A percentile compares a stretch with the other conserved stretches of the same genome.
Conservation (phyloP, 768 basidiomycete genomes). For the Suillus subalutaceus region DNA sequence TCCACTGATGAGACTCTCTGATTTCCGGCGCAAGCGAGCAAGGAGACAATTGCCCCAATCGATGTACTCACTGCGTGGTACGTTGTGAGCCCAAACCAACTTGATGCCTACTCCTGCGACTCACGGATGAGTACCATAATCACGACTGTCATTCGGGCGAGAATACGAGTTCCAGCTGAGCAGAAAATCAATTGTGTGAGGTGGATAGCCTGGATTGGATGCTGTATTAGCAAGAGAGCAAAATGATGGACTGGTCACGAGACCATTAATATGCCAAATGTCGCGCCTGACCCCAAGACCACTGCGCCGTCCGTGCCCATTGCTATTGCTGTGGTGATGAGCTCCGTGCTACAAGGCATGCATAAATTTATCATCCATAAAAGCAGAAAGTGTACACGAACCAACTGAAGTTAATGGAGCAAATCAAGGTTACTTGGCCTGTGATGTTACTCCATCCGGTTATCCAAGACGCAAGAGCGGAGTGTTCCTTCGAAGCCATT, state of each 20-base stretch:
- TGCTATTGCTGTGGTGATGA: constrained; percentile 23
- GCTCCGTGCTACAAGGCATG: constrained; percentile 18
- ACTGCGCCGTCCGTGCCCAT: constrained; percentile 27
- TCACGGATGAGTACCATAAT: constrained; percentile 21
- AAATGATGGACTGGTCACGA: not conserved
- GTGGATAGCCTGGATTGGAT: constrained; percentile 15
- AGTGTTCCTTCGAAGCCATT: constrained; percentile 27
- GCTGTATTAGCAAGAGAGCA: not conserved
- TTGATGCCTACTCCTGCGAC: constrained; percentile 1
- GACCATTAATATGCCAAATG: constrained; percentile 24
- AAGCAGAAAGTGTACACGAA: not conserved
- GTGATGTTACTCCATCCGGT: constrained; percentile 34
- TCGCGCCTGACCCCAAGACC: constrained; percentile 22
- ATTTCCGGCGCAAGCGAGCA: constrained; percentile 22
- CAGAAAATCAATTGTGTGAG: constrained; percentile 23
- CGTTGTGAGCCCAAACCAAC: not conserved
- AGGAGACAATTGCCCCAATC: constrained; percentile 18
- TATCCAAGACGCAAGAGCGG: constrained; percentile 31
- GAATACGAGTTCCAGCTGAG: constrained; percentile 23
- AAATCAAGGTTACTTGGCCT: constrained; percentile 29
- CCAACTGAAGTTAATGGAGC: constrained; percentile 27
- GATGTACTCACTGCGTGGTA: constrained; percentile 22
- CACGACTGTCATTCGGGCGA: constrained; percentile 26
- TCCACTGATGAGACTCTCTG: constrained; percentile 19
- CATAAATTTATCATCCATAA: not conserved